Conservation (phyloP, 1,284 basidiomycete species). For the Melampsora occidentalis region DNA sequence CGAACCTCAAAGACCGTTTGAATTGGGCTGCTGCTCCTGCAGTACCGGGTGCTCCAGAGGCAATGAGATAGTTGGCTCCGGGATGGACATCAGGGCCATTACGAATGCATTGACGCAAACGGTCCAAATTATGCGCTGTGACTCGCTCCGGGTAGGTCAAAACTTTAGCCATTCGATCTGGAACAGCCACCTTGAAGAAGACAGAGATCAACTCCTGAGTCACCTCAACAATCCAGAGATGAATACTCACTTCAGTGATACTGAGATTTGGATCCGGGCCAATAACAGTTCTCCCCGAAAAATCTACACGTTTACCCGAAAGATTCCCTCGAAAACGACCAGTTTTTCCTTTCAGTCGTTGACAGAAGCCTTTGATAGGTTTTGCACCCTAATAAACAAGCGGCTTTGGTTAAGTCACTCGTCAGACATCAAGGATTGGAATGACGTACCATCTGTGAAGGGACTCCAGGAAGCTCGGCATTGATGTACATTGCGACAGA, state of each 20-base stretch:
- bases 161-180: slow-evolving; percentile 91
- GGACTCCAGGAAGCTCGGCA: slow-evolving; percentile 90
- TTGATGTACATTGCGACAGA: slow-evolving; percentile 98
- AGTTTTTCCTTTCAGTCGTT: slow-evolving; percentile 97
- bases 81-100: slow-evolving; percentile 92
- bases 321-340: slow-evolving; percentile 98
- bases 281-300: slow-evolving; percentile 97
- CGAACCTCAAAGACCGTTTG: slow-evolving; percentile 69
- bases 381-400: slow-evolving; percentile 60
- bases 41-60: slow-evolving; percentile 59
- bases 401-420: neutral
- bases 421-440: neutral
- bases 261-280: slow-evolving; percentile 96
- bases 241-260: slow-evolving; percentile 72
- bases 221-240: neutral
- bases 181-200: slow-evolving; percentile 65
- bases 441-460: slow-evolving; percentile 62
- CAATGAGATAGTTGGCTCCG: slow-evolving; percentile 85
- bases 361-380: slow-evolving; percentile 93
- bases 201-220: too few species aligned
- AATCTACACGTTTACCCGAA: slow-evolving; percentile 98
- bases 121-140: slow-evolving; percentile 83
- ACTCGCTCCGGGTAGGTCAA: slow-evolving; percentile 96
- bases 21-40: slow-evolving; percentile 53
- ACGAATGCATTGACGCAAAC: slow-evolving; percentile 71